Evolutionary conservation across 2,329 filamentous ascomycete genomes (phyloP), one percentile per base, ranked within the genome.

Genomic region (Fusarium sublunatum): DNA sequence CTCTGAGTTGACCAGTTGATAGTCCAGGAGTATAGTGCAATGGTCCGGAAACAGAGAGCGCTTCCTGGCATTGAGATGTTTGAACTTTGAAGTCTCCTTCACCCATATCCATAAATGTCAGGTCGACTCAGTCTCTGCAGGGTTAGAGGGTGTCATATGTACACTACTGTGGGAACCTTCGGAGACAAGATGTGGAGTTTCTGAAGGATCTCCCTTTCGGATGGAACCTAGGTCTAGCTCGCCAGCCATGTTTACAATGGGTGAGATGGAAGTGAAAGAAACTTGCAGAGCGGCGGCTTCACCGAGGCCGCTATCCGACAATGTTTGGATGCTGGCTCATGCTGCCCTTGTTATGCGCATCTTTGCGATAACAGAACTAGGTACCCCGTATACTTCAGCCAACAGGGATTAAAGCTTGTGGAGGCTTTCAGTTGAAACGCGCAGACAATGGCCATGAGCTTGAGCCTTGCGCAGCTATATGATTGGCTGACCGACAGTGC

Each of bases 51-150:
- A 69, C 57, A 70, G 62, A 56, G 46, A 46, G 55, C 46, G 60
- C 59, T 61, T 61, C 61, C 66, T 62, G 66, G 62, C 59, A 70
- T 59, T 49, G 38, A 49, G 42, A 32, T 68, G 58, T 61, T 67
- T 63, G 51, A 65, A 11, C 11, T 9, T 29, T 29, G 28, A 29
- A 29, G 28, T 10, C 11, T 5, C 28, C 11, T n/a, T n/a, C n/a
- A n/a, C n/a, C n/a, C n/a, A 29, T 29, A 29, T 29, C 28, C 28
- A 29, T 29, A 10, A 8, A 29, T 29, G 28, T 29, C 28, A 29
- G 3, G 28, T 29, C 28, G 7, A 29, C 8, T 29, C 28, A 29
- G 31, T 32, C 31, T 5, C 7, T 31, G 19, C 29, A 11, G 29
- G 49, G 44, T 43, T 59, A 53, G 53, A 66, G 62, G 59, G 58